Conservation (phyloP, 371 early-diverging fungal genomes). For the Mortierella sp. region DNA sequence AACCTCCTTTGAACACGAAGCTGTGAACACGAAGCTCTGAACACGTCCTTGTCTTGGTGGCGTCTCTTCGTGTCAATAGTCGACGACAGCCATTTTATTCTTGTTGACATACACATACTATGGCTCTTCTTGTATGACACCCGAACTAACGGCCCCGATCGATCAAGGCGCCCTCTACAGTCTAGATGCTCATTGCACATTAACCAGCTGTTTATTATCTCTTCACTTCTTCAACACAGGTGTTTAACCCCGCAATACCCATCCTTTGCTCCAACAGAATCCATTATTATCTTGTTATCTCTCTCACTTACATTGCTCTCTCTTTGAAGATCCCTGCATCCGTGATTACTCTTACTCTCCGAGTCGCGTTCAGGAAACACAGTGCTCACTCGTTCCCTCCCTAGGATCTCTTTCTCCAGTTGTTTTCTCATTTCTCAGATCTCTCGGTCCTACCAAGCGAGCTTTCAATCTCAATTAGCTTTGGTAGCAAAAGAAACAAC, state of each 20-base stretch:
- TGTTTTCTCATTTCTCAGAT: neutral
- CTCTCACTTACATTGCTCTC: neutral
- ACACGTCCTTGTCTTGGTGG: too few relatives aligned
- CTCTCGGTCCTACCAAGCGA: neutral
- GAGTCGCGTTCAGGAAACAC: neutral
- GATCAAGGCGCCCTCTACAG: too few relatives aligned
- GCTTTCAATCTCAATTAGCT: neutral
- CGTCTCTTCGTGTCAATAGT: too few relatives aligned
- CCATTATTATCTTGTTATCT: neutral
- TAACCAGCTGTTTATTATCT: neutral
- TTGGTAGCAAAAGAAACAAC: neutral
- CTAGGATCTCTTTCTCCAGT: neutral
- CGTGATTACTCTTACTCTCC: neutral
- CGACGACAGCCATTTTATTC: too few relatives aligned
- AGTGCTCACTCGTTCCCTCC: neutral
- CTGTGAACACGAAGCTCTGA: too few relatives aligned
- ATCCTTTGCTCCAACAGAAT: neutral
- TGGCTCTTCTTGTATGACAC: too few relatives aligned
- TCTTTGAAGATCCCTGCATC: conserved; percentile 1
- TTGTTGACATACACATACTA: too few relatives aligned
- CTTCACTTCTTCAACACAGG: neutral
- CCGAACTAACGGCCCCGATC: neutral
- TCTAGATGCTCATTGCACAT: neutral
- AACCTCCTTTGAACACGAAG: too few relatives aligned
- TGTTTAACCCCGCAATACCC: conserved; percentile 1